Percentiles rank a stretch among this genome's conserved stretches.
Evolutionary conservation across 345 rosid species (phyloP).

Genomic region (Ceriops decandra): DNA sequence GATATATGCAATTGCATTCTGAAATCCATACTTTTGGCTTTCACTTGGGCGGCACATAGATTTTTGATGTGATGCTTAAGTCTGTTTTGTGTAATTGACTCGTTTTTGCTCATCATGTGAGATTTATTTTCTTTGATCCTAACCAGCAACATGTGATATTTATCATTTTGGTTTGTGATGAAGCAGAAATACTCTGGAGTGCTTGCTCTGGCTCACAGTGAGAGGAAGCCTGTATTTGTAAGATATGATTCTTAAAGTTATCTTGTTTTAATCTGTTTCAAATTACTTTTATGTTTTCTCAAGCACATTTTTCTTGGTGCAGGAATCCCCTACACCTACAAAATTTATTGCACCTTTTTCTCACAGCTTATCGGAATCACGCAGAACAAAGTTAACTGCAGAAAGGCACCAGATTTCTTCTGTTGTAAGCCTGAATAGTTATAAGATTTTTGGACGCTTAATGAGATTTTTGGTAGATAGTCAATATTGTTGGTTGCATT

Average conservation of each 20-base stretch:
- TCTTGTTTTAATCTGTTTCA: constrained; percentile 4
- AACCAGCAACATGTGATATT: background rate
- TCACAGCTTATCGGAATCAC: constrained; percentile 72
- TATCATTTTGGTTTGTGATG: constrained; percentile 18
- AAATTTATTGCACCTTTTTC: constrained; percentile 66
- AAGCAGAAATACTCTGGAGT: constrained; percentile 58
- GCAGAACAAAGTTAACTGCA: constrained; percentile 67
- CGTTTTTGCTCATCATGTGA: background rate
- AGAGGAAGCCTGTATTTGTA: constrained; percentile 63
- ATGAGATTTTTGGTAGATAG: constrained; percentile 1
- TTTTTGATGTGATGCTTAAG: background rate
- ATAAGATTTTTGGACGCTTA: background rate
- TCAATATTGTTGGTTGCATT: background rate
- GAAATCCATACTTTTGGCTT: background rate
- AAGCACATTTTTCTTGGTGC: constrained; percentile 22
- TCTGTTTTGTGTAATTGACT: background rate
- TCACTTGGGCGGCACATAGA: background rate
- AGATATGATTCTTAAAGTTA: constrained; percentile 28
- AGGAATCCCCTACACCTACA: constrained; percentile 92
- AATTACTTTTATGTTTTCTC: background rate
- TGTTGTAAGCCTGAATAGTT: constrained; percentile 11
- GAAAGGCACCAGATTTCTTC: constrained; percentile 78
- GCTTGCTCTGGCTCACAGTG: constrained; percentile 44
- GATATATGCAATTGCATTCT: background rate
- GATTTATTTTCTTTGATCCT: background rate